phyloP scores from a whole-genome alignment of 2,329 filamentous ascomycete species.

The Colletotrichum sp. region DNA sequence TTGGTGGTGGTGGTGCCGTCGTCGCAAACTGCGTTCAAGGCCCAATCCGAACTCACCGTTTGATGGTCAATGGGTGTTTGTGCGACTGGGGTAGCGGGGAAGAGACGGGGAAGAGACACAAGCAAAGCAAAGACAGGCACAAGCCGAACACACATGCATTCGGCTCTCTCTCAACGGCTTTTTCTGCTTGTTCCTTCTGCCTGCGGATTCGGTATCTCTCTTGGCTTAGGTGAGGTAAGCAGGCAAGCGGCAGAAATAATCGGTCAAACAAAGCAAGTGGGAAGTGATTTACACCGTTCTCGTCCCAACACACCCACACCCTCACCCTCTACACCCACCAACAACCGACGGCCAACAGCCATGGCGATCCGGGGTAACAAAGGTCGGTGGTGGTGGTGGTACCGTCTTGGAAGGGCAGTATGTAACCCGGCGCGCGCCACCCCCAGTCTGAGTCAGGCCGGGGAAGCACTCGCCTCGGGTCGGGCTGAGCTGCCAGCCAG shows the following conservation, averaged over 20 bases:
- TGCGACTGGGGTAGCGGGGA: background rate
- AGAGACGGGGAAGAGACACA: background rate
- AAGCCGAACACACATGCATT: background rate
- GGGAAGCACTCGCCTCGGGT: conserved; percentile 4
- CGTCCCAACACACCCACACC: background rate
- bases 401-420: background rate
- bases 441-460: conserved; percentile 19
- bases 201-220: background rate
- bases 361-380: conserved; percentile 12
- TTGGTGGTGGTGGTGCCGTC: background rate
- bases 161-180: background rate
- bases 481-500: background rate
- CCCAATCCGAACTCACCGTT: conserved; percentile 13
- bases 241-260: background rate
- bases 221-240: background rate
- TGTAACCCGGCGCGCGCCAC: conserved; percentile 8
- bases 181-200: background rate
- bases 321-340: background rate
- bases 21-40: conserved; percentile 7
- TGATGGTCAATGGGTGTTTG: background rate
- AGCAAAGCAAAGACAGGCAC: background rate
- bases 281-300: background rate
- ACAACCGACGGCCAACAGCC: background rate
- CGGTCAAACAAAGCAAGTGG: background rate
- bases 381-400: background rate